Evolutionary conservation across 148 eudicot species (phyloP), one percentile per base, ranked within the genome.

Genomic region (Rhododendron molle): DNA sequence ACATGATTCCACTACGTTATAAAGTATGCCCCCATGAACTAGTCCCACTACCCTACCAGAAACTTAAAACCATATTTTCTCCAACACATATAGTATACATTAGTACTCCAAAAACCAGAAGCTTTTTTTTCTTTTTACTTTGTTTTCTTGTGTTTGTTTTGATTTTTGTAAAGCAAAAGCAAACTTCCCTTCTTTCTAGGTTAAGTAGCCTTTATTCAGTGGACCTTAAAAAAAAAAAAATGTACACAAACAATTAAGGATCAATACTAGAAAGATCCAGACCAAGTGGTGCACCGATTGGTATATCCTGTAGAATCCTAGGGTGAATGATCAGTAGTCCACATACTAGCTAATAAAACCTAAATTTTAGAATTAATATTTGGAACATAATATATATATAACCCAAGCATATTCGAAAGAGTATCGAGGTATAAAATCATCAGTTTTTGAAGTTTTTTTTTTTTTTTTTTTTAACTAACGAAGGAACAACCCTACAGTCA

Each of bases 91-190:
- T 10, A 38, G n/a, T 38, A 34, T 40, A 40, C 0, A 38, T 38
- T 40, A 40, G 44, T 11, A 26, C 73, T 67, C 34, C 73, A 26
- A 65, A 40, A 62, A 67, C 30, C 32, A 54, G 1, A 54, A 54
- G 43, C 78, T 23, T 40, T 77, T 40, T 77, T 11, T 32, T n/a
- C n/a, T n/a, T 77, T 83, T 60, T 67, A 69, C 85, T 83, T 83
- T 83, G 56, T 44, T 34, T 46, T 28, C 43, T 65, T 83, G 47
- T 43, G 30, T 65, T 67, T 67, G 74, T 83, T 83, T 44, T 62
- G 26, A 26, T 82, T 82, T 82, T 28, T 52, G 47, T 43, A 81
- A 81, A 81, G 83, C 83, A 81, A 83, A 83, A 83, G 85, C 85
- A n/a, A 52, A 83, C 85, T 46, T 83, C 85, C 77, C 54, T 26